Conservation (phyloP, 805 yeast genomes). For the Middelhovenomyces tepae region DNA sequence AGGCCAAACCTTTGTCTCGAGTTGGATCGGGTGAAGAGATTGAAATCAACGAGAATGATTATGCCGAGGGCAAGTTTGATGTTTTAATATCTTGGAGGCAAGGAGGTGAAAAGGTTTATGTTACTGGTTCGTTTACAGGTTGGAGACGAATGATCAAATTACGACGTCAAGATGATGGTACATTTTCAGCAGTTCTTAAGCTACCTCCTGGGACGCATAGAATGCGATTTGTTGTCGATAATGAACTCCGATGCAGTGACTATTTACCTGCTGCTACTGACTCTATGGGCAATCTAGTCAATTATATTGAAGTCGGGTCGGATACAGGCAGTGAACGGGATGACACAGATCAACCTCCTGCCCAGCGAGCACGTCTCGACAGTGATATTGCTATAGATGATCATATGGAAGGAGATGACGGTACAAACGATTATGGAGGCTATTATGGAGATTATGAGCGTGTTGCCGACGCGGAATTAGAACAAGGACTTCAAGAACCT, state of each 20-base stretch:
- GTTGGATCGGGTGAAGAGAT: conserved; percentile 28
- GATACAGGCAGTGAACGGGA: conserved; percentile 1
- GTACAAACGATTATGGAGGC: conserved; percentile 8
- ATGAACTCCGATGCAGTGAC: conserved; percentile 81
- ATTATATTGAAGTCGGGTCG: conserved; percentile 47
- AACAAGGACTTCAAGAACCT: too few relatives aligned
- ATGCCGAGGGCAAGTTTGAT: conserved; percentile 26
- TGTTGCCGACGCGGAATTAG: too few relatives aligned
- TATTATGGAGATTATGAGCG: conserved; percentile 69
- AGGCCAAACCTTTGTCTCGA: conserved; percentile 24
- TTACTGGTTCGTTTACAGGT: conserved; percentile 95
- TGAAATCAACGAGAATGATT: conserved; percentile 19
- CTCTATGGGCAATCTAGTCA: conserved; percentile 90
- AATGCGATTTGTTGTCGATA: conserved; percentile 86
- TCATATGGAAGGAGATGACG: conserved; percentile 10
- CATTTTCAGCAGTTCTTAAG: conserved; percentile 26
- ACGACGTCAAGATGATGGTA: conserved; percentile 32
- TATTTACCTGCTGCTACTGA: conserved; percentile 91
- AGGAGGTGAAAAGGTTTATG: conserved; percentile 93
- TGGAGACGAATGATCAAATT: conserved; percentile 98
- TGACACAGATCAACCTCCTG: conserved; percentile 4
- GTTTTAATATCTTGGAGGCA: conserved; percentile 85
- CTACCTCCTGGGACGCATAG: conserved; percentile 84
- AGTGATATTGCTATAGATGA: conserved; percentile 1
- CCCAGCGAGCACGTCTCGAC: conserved; percentile 4